Percentiles rank a stretch among this genome's conserved stretches.
These are phyloP conservation scores for Voacanga thouarsii DNA, from an alignment of 257 asterid genomes.

Conservation along the genomic window DNA sequence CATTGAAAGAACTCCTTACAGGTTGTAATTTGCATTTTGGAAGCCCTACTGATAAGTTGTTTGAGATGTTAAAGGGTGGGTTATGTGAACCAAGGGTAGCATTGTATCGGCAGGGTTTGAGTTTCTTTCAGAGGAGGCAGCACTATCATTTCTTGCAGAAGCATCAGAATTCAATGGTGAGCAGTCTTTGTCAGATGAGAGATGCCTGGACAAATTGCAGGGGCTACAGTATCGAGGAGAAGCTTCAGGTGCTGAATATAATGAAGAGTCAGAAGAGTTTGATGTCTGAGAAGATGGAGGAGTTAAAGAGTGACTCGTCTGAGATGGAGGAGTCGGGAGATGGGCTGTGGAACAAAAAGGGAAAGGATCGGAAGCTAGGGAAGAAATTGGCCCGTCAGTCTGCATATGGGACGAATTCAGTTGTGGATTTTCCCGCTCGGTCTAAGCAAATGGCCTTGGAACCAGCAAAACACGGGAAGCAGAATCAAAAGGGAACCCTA, in stretches of 20 bases:
- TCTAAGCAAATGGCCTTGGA: constrained; percentile 39
- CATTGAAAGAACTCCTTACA: constrained; percentile 73
- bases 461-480: constrained; percentile 55
- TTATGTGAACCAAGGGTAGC: constrained; percentile 96
- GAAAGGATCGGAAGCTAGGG: constrained; percentile 58
- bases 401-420: constrained; percentile 39
- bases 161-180: constrained; percentile 76
- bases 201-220: constrained; percentile 87
- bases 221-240: constrained; percentile 93
- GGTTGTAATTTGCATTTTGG: constrained; percentile 87
- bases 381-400: constrained; percentile 48
- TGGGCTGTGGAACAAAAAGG: constrained; percentile 66
- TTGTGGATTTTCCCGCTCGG: constrained; percentile 45
- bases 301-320: constrained; percentile 66
- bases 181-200: constrained; percentile 81
- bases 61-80: constrained; percentile 91
- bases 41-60: constrained; percentile 65
- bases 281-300: constrained; percentile 95
- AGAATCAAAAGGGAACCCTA: constrained; percentile 56
- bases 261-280: constrained; percentile 86
- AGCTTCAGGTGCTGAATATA: constrained; percentile 87
- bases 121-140: constrained; percentile 69
- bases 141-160: constrained; percentile 78
- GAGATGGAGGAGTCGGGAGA: constrained; percentile 76
- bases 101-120: constrained; percentile 87